phyloP scores from a whole-genome alignment of 768 basidiomycete species.

The Suillus subluteus region DNA sequence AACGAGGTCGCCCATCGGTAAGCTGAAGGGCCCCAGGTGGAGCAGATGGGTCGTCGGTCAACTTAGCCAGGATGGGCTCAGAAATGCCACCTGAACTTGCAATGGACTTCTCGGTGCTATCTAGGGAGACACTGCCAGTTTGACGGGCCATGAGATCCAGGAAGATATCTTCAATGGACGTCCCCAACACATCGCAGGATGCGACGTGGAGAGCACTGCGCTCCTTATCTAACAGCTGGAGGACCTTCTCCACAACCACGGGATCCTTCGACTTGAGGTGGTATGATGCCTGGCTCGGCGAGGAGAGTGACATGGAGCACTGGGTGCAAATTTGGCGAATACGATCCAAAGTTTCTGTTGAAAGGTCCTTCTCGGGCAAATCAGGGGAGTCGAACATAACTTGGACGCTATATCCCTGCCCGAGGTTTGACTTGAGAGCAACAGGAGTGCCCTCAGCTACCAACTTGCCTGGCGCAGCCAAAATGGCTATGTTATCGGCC shows the following conservation, averaged over 20 bases:
- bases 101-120: conserved; percentile 32
- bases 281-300: conserved; percentile 51
- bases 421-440: conserved; percentile 68
- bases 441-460: conserved; percentile 78
- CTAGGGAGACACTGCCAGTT: conserved; percentile 14
- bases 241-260: conserved; percentile 53
- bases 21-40: conserved; percentile 39
- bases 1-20: conserved; percentile 54
- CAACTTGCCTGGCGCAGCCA: conserved; percentile 75
- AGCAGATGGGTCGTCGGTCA: conserved; percentile 6
- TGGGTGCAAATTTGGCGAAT: conserved; percentile 51
- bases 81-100: conserved; percentile 13
- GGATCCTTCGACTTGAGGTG: conserved; percentile 67
- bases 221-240: conserved; percentile 56
- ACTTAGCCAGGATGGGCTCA: conserved; percentile 7
- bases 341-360: conserved; percentile 39
- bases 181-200: conserved; percentile 70
- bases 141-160: conserved; percentile 63
- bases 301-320: conserved; percentile 44
- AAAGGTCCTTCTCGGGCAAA: conserved; percentile 29
- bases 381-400: conserved; percentile 49
- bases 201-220: conserved; percentile 40
- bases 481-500: conserved; percentile 74
- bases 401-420: conserved; percentile 71
- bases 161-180: conserved; percentile 84